Base-by-base conservation (phyloP, 345 rosid genomes). In the Gossypium arboreum region DNA sequence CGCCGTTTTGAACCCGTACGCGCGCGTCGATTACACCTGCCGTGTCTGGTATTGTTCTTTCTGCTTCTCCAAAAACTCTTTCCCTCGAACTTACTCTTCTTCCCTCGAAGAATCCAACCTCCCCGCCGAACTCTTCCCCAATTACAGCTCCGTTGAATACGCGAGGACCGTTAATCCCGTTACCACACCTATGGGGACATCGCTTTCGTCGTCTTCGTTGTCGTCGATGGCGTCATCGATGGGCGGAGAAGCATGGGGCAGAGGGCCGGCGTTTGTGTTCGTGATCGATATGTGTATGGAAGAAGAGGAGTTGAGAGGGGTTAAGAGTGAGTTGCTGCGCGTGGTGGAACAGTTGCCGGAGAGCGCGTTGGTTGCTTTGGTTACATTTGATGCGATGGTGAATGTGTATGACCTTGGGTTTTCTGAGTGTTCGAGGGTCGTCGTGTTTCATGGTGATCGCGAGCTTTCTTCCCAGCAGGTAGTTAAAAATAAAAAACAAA, bases 121-220 rank as follows among this genome's bases (percentile, higher is more conserved):
- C 68, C 98, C 97, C 3, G 99, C 99, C 24, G 99, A 95, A 88
- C 98, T 95, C 73, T 95, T 91, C 73, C 99, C 98, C 0, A 95
- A 98, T 55, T 90, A 95, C 71, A 88, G 92, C 82, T 83, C 97
- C 17, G 93, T 95, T 4, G 98, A 95, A 70, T 93, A 91, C 76
- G 76, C 74, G 56, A 80, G 80, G 27, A 73, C 82, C 1, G 73
- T 20, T 7, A 22, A 45, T 12, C 0, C 73, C 7, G 43, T 47
- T 24, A 9, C 58, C 9, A 56, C 44, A 39, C 29, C 73, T 15
- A 76, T 69, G 50, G 84, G 80, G 58, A 2, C 39, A 75, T 79
- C 78, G 34, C 60, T 58, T 11, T 52, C 73, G 12, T 81, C 78
- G n/a, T 79, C 79, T 69, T 80, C 85, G 51, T 81, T 86, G 47